phyloP scores from a whole-genome alignment of 2,329 filamentous ascomycete genomes.

The Diaporthe citri region DNA sequence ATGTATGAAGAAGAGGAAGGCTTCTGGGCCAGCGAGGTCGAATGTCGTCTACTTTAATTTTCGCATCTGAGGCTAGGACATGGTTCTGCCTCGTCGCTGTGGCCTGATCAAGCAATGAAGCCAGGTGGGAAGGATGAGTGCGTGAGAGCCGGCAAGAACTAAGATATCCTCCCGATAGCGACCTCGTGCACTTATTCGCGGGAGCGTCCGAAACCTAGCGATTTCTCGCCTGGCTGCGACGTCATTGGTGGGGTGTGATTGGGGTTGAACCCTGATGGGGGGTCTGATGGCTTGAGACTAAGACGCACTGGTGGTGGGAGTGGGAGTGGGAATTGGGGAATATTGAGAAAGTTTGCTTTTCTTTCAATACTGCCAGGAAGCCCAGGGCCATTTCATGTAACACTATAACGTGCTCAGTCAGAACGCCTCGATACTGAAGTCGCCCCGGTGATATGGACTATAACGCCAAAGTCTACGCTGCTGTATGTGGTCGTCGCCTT shows the following conservation, averaged over 20 bases:
- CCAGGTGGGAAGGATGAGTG: not conserved
- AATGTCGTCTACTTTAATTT: slow-evolving; percentile 20
- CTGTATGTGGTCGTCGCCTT: not conserved
- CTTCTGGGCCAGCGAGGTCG: slow-evolving; percentile 4
- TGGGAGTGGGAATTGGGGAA: not conserved
- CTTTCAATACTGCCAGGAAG: not conserved
- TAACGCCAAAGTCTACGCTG: slow-evolving; percentile 21
- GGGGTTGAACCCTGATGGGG: not conserved
- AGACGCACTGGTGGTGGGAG: no score
- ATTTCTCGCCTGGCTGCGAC: slow-evolving; percentile 10
- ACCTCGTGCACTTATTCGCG: slow-evolving; percentile 18
- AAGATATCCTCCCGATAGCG: not conserved
- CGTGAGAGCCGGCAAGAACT: slow-evolving; percentile 1
- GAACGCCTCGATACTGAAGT: not conserved
- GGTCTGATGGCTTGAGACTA: not conserved
- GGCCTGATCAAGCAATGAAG: not conserved
- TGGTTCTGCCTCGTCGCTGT: not conserved
- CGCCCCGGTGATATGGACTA: not conserved
- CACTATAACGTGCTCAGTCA: not conserved
- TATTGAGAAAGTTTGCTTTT: not conserved
- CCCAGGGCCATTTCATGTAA: not conserved
- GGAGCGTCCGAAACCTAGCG: slow-evolving; percentile 2
- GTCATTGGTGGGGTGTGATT: slow-evolving; percentile 28
- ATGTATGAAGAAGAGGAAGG: slow-evolving; percentile 21
- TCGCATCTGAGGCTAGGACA: slow-evolving; percentile 22